Evolutionary conservation across 345 rosid species (phyloP).

Genomic region (Camelina laxa): DNA sequence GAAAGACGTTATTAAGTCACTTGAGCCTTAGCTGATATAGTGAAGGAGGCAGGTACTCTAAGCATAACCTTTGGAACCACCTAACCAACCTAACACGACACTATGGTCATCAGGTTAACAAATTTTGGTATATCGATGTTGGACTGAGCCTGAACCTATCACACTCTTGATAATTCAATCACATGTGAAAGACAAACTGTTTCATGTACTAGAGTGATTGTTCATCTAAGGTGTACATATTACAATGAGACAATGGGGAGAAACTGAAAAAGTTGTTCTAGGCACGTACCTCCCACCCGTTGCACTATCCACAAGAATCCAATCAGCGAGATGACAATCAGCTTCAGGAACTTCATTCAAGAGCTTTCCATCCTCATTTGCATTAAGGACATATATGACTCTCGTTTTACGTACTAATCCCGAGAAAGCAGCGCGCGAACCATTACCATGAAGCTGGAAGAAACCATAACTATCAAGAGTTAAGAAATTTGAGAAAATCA

Average conservation of each 20-base stretch:
- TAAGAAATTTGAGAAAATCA: background rate
- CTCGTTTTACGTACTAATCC: constrained; percentile 51
- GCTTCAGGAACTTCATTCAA: constrained; percentile 67
- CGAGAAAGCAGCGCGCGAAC: constrained; percentile 66
- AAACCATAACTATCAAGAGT: constrained; percentile 15
- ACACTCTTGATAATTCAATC: constrained; percentile 3
- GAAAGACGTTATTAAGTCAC: too few relatives aligned
- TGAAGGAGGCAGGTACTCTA: constrained; percentile 13
- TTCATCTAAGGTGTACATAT: background rate
- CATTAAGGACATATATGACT: constrained; percentile 80
- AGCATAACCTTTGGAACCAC: constrained; percentile 6
- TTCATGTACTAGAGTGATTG: background rate
- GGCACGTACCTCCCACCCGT: constrained; percentile 87
- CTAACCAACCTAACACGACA: background rate
- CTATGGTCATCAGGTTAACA: background rate
- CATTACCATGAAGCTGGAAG: constrained; percentile 80
- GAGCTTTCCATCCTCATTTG: constrained; percentile 68
- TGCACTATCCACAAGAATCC: constrained; percentile 90
- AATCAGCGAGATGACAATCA: constrained; percentile 67
- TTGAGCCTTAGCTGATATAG: too few relatives aligned
- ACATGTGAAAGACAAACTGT: background rate
- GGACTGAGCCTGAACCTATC: background rate
- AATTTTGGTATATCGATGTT: background rate
- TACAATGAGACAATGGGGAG: background rate
- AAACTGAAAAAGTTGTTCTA: background rate